phyloP scores from a whole-genome alignment of 1,139 yeast genomes.

The Suhomyces atakaporum region DNA sequence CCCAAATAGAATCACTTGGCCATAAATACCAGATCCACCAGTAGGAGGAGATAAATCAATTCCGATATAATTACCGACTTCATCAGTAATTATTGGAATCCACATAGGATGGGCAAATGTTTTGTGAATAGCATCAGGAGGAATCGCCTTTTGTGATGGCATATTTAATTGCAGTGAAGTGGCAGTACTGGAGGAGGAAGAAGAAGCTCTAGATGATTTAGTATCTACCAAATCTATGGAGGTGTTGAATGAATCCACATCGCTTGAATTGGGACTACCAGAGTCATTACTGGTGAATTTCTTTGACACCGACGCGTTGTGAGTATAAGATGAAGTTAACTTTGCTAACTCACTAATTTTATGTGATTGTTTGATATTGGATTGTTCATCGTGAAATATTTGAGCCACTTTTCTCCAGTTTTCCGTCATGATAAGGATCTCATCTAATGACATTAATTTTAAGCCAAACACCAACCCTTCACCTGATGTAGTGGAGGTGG shows the following conservation, averaged over 20 bases:
- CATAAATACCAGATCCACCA: conserved; percentile 59
- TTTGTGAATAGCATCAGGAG: conserved; percentile 68
- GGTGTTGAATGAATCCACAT: conserved; percentile 7
- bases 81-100: conserved; percentile 89
- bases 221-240: conserved; percentile 9
- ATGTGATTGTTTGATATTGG: conserved; percentile 24
- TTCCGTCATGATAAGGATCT: conserved; percentile 62
- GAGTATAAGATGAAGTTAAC: conserved; percentile 29
- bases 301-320: conserved; percentile 22
- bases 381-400: conserved; percentile 37
- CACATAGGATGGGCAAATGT: conserved; percentile 85
- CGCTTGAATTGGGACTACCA: conserved; percentile 3
- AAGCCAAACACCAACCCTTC: conserved; percentile 67
- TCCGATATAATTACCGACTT: conserved; percentile 87
- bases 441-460: conserved; percentile 64
- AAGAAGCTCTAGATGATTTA: conserved; percentile 9
- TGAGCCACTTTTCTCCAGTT: conserved; percentile 68
- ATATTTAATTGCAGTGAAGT: conserved; percentile 19
- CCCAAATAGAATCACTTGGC: conserved; percentile 87
- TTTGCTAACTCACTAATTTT: conserved; percentile 28
- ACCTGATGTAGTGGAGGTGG: conserved; percentile 43
- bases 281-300: conserved; percentile 20
- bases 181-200: conserved; percentile 6
- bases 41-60: conserved; percentile 85
- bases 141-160: conserved; percentile 71